Evolutionary conservation across 192 early-diverging fungal species (phyloP).

Genomic region (Coemansia sp.): DNA sequence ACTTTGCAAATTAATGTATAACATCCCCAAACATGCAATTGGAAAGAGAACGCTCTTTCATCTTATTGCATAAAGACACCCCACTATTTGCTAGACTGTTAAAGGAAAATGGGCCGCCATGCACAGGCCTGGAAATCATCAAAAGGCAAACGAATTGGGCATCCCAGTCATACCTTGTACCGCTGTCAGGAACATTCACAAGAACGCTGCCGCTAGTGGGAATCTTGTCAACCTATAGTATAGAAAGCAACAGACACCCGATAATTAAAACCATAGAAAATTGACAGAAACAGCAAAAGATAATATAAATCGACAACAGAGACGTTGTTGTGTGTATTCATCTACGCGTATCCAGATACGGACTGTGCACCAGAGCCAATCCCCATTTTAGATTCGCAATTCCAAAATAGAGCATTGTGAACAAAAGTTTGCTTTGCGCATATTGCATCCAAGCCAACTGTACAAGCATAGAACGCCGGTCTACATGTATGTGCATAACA

Average conservation of each 20-base stretch:
- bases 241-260: neutral
- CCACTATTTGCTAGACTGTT: neutral
- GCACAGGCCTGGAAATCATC: too few relatives aligned
- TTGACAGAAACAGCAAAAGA: neutral
- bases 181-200: slow-evolving; percentile 73
- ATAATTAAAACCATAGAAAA: neutral
- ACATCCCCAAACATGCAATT: neutral
- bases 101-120: too few relatives aligned
- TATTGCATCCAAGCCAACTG: too few relatives aligned
- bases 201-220: slow-evolving; percentile 72
- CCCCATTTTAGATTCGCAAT: slow-evolving; percentile 3
- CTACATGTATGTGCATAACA: neutral
- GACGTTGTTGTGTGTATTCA: neutral
- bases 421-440: neutral
- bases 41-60: neutral
- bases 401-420: neutral
- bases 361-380: neutral
- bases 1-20: neutral
- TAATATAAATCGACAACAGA: neutral
- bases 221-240: slow-evolving; percentile 71
- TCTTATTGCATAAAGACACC: neutral
- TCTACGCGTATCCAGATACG: slow-evolving; percentile 1
- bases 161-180: slow-evolving; percentile 57
- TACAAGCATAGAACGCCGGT: neutral
- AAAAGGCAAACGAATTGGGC: neutral